Percentiles rank a stretch among this genome's conserved stretches.
Conservation (phyloP, 2,329 filamentous ascomycete species). For the Trichoderma brevicompactum region DNA sequence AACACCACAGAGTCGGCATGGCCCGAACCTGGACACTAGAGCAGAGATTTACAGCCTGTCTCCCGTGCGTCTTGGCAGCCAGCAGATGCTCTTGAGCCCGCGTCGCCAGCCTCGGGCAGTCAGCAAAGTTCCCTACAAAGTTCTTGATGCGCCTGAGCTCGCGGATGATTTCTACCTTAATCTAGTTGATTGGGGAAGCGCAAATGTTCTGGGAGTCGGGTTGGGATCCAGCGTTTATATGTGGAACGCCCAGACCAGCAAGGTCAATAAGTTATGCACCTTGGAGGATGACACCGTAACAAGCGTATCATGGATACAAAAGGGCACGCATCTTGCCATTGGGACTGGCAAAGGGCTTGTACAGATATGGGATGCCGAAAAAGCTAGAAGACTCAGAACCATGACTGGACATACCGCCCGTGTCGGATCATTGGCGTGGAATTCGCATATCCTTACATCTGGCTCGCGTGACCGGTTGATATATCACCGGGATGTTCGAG, state of each 20-base stretch:
- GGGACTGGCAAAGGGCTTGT: conserved; percentile 93
- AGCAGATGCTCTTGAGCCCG: conserved; percentile 89
- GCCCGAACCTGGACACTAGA: conserved; percentile 83
- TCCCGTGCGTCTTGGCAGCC: conserved; percentile 88
- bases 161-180: conserved; percentile 99
- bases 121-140: conserved; percentile 96
- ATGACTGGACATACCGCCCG: conserved; percentile 97
- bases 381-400: conserved; percentile 80
- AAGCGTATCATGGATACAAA: conserved; percentile 97
- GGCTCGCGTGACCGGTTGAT: conserved; percentile 92
- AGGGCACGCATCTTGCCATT: conserved; percentile 93
- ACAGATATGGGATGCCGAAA: conserved; percentile 96
- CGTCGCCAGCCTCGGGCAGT: conserved; percentile 87
- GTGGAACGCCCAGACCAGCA: conserved; percentile 92
- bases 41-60: conserved; percentile 96
- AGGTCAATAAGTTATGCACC: conserved; percentile 92
- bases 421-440: conserved; percentile 95
- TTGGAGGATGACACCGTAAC: conserved; percentile 92
- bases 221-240: conserved; percentile 94
- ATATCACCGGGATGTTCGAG: conserved; percentile 92
- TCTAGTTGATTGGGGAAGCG: conserved; percentile 95
- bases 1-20: conserved; percentile 86
- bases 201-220: conserved; percentile 91
- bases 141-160: conserved; percentile 92
- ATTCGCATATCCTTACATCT: conserved; percentile 94